A percentile compares a stretch with the other conserved stretches of the same genome.
These are phyloP conservation scores for Lactarius hengduanensis DNA, from an alignment of 768 basidiomycete genomes.

Conservation along the genomic window DNA sequence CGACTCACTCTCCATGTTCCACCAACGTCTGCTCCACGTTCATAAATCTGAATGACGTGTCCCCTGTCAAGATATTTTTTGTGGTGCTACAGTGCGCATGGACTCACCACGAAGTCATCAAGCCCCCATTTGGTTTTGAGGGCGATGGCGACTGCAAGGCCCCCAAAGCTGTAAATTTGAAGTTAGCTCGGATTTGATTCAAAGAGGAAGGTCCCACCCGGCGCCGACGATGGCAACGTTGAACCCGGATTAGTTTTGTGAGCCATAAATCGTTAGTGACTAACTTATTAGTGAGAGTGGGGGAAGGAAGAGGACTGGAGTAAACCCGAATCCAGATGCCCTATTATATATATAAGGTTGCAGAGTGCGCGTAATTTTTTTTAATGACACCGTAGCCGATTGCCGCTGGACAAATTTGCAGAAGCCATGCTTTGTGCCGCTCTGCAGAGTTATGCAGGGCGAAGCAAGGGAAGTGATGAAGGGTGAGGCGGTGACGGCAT, in stretches of 20 bases:
- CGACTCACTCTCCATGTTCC: conserved; percentile 33
- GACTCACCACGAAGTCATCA: conserved; percentile 35
- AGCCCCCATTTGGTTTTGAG: conserved; percentile 35
- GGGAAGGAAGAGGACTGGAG: background rate
- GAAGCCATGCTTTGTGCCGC: background rate
- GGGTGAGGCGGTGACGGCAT: too few species aligned
- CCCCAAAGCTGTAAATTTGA: conserved; percentile 30
- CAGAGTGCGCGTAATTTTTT: background rate
- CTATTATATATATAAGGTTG: background rate
- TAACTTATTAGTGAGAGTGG: too few species aligned
- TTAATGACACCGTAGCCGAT: background rate
- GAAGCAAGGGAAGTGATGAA: too few species aligned
- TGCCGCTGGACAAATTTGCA: background rate
- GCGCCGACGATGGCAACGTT: conserved; percentile 31
- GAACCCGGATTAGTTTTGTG: background rate
- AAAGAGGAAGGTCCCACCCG: conserved; percentile 23
- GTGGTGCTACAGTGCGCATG: background rate
- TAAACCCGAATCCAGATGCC: background rate
- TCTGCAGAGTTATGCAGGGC: too few species aligned
- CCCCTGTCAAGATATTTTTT: background rate
- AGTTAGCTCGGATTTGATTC: background rate
- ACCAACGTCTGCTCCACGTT: conserved; percentile 32
- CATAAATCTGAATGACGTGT: conserved; percentile 33
- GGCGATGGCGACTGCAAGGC: conserved; percentile 34
- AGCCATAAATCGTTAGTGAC: conserved; percentile 1